phyloP scores from a whole-genome alignment of 805 yeast genomes.

The Saccharomyces eubayanus region DNA sequence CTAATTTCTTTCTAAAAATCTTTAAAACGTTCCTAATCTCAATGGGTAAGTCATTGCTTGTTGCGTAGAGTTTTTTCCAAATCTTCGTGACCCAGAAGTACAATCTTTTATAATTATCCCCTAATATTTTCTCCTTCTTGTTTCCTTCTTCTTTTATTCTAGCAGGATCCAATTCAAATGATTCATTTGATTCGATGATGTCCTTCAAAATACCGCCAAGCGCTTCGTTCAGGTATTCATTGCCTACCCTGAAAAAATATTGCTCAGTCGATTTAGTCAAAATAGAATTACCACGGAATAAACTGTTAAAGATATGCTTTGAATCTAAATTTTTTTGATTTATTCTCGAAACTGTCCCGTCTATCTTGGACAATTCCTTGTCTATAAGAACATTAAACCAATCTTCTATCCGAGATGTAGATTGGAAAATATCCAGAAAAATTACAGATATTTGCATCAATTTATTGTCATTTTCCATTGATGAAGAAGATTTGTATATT shows the following conservation, averaged over 20 bases:
- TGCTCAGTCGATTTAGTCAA: conserved; percentile 75
- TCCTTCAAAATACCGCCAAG: conserved; percentile 60
- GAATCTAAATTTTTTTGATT: conserved; percentile 18
- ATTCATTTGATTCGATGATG: conserved; percentile 41
- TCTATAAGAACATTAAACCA: conserved; percentile 70
- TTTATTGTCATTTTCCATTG: conserved; percentile 31
- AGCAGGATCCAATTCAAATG: conserved; percentile 80
- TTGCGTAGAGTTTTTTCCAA: conserved; percentile 57
- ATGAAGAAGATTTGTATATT: background rate
- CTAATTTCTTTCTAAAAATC: conserved; percentile 55
- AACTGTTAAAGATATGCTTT: conserved; percentile 41
- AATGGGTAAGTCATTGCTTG: conserved; percentile 68
- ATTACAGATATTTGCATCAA: conserved; percentile 51
- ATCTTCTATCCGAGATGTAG: conserved; percentile 54
- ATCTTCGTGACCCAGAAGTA: conserved; percentile 44
- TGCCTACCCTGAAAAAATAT: conserved; percentile 69
- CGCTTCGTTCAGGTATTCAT: conserved; percentile 63
- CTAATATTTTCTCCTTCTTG: conserved; percentile 34
- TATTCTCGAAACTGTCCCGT: conserved; percentile 17
- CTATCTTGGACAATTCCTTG: conserved; percentile 45
- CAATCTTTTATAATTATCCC: conserved; percentile 43
- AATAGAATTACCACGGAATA: conserved; percentile 80
- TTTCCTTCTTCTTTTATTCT: conserved; percentile 35
- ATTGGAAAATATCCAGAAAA: conserved; percentile 66
- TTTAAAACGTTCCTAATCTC: conserved; percentile 58